These are phyloP conservation scores for Fusarium tricinctum DNA, from an alignment of 2,329 filamentous ascomycete genomes.

Conservation along the genomic window DNA sequence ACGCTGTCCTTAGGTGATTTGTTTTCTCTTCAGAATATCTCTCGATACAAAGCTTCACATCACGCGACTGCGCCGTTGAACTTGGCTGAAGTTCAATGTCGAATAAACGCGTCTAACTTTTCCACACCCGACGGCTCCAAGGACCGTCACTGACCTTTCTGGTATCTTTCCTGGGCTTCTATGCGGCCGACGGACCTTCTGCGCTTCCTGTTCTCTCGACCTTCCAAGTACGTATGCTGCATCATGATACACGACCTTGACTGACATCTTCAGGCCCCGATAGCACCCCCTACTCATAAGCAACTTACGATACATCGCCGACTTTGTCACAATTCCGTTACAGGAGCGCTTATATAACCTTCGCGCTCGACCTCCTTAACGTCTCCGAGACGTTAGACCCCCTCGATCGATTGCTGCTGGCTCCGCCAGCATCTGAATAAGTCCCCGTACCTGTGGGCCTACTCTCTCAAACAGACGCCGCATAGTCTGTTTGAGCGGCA, in stretches of 20 bases:
- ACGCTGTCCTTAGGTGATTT: not conserved
- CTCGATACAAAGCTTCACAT: conserved; percentile 10
- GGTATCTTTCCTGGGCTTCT: conserved; percentile 65
- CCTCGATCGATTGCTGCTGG: conserved; percentile 77
- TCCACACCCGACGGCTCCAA: conserved; percentile 46
- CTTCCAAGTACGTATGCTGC: conserved; percentile 80
- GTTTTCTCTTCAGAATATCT: not conserved
- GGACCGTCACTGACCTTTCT: conserved; percentile 44
- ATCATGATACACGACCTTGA: not conserved
- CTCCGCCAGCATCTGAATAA: conserved; percentile 81
- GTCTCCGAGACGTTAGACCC: conserved; percentile 75
- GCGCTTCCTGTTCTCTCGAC: conserved; percentile 89
- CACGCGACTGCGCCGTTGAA: conserved; percentile 40
- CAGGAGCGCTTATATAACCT: conserved; percentile 85
- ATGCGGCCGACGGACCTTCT: conserved; percentile 94
- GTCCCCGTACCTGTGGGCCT: conserved; percentile 85
- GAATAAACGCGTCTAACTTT: conserved; percentile 47
- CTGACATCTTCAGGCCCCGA: conserved; percentile 63
- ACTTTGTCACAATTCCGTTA: conserved; percentile 86
- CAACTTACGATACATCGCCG: conserved; percentile 43
- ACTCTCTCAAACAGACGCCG: conserved; percentile 95
- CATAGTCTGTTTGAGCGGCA: conserved; percentile 97
- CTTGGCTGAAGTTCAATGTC: conserved; percentile 43
- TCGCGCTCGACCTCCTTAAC: conserved; percentile 93
- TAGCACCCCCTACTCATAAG: conserved; percentile 66